A percentile compares a stretch with the other conserved stretches of the same genome.
These are phyloP conservation scores for Aaosphaeria arxii DNA, from an alignment of 2,329 filamentous ascomycete genomes.

Conservation along the genomic window DNA sequence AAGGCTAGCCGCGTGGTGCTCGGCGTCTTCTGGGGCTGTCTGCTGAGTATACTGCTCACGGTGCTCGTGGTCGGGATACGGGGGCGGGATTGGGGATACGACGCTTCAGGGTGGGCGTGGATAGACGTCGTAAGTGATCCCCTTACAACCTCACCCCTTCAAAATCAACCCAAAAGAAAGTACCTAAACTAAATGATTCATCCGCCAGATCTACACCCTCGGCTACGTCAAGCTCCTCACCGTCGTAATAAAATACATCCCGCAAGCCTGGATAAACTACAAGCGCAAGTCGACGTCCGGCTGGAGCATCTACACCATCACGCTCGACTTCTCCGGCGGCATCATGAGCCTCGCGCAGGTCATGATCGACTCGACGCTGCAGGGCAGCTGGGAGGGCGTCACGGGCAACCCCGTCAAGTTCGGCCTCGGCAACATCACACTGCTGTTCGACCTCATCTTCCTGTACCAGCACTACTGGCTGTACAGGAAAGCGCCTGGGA, in stretches of 20 bases:
- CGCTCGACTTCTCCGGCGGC: slow-evolving; percentile 80
- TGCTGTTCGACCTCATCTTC: slow-evolving; percentile 84
- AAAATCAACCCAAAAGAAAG: background rate
- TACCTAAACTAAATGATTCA: slow-evolving; percentile 12
- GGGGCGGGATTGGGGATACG: slow-evolving; percentile 43
- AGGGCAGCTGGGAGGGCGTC: slow-evolving; percentile 85
- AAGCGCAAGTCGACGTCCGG: slow-evolving; percentile 80
- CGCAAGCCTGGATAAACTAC: slow-evolving; percentile 69
- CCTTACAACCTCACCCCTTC: slow-evolving; percentile 4
- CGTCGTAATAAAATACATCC: slow-evolving; percentile 89
- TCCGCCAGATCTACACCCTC: slow-evolving; percentile 65
- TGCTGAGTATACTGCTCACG: slow-evolving; percentile 54
- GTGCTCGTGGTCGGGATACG: slow-evolving; percentile 43
- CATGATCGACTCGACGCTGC: slow-evolving; percentile 77
- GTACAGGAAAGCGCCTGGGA: slow-evolving; percentile 48
- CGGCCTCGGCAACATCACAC: slow-evolving; percentile 76
- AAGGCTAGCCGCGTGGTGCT: slow-evolving; percentile 61
- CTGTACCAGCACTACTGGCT: slow-evolving; percentile 84
- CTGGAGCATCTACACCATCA: slow-evolving; percentile 82
- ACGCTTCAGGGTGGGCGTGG: slow-evolving; percentile 57
- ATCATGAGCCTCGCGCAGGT: slow-evolving; percentile 79
- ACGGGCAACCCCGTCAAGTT: slow-evolving; percentile 92
- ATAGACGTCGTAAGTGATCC: slow-evolving; percentile 56
- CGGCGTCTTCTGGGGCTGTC: slow-evolving; percentile 67
- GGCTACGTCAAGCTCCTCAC: slow-evolving; percentile 88